Base-by-base conservation (phyloP, 164 flowering plant genomes). In the Stephania japonica region DNA sequence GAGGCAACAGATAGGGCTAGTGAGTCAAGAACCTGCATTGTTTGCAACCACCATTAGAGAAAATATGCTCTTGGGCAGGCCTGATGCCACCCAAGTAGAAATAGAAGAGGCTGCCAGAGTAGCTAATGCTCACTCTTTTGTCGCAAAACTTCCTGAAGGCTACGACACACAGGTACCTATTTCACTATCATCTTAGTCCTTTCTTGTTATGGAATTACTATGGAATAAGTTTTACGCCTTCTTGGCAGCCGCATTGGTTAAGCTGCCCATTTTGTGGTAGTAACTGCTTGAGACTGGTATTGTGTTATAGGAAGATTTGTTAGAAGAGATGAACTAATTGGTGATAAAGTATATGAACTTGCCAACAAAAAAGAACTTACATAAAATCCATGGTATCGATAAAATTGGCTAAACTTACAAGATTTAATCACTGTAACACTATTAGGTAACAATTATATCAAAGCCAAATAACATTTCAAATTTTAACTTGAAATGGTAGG, bases 21-120 rank as follows among this genome's bases (percentile, higher is more conserved):
- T 95, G 70, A 93, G 99, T 83, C 99, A 95, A 83, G 99, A 95
- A 72, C 99, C 99, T 11, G 96, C 97, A 11, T 78, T 95, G 38
- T 95, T 95, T 76, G 99, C 99, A 6, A 91, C 99, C 76, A 87
- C 89, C 78, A 93, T 95, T 59, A 89, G 82, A 73, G 99, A 95
- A 68, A 95, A 95, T 83, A 87, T 95, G 76, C 89, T 93, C 3
- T 75, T 93, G 70, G 99, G 99, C 25, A 80, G 96, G 80, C 89
- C 93, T 9, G 93, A 95, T 76, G 97, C 99, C 1, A 84, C 86
- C 70, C 86, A 83, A 71, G 79, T 85, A 5, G 98, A 93, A 83
- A 82, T 93, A 5, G 99, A 95, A 84, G 99, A 91, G 75, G 99
- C 99, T 72, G 94, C 98, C 6, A 79, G 96, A 82, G 97, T 93